Base-by-base conservation (phyloP, 768 basidiomycete genomes). In the Jaapia argillacea region DNA sequence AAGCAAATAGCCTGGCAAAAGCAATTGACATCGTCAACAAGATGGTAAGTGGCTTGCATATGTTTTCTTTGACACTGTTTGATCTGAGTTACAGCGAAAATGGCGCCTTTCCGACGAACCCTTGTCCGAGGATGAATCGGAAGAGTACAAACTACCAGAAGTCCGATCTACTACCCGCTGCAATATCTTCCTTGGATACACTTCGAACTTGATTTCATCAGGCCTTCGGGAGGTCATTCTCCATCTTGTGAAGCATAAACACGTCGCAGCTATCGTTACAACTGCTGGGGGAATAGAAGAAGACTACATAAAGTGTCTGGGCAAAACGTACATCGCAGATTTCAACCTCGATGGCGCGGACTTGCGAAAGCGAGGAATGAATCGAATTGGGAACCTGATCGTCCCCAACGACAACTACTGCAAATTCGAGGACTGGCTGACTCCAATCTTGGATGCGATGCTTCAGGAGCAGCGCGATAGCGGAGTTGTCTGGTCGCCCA, bases 361-460 rank as follows among this genome's bases (percentile, higher is more conserved):
- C 45, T 64, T 99, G 44, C 77, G 96, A 36, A 80, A 70, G 57
- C 75, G 77, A 47, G 96, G 96, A n/a, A 79, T 99, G 75, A 99
- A 99, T 55, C 79, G 96, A 26, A 91, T 98, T 48, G 96, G 96
- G 24, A 99, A 99, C 56, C 76, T 99, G 35, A 67, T 99, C 45
- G 79, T 99, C 2, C 96, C 96, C 3, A 99, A 99, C 57, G 90
- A 96, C 54, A 98, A 98, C 58, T 99, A 99, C 63, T 98, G 96
- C 79, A 85, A 87, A 55, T 99, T 98, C 53, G 96, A 99, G 64
- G 94, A 98, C 59, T 99, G 96, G 96, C 75, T 98, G n/a, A 81
- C 79, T 16, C 96, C 96, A 2, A 87, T 97, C 44, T 74, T 99
- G 33, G 85, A 98, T 56, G 57, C 68, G 24, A 89, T 99, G 89